Conservation (phyloP, 2,329 filamentous ascomycete genomes). For the Gaeumannomyces sp. region DNA sequence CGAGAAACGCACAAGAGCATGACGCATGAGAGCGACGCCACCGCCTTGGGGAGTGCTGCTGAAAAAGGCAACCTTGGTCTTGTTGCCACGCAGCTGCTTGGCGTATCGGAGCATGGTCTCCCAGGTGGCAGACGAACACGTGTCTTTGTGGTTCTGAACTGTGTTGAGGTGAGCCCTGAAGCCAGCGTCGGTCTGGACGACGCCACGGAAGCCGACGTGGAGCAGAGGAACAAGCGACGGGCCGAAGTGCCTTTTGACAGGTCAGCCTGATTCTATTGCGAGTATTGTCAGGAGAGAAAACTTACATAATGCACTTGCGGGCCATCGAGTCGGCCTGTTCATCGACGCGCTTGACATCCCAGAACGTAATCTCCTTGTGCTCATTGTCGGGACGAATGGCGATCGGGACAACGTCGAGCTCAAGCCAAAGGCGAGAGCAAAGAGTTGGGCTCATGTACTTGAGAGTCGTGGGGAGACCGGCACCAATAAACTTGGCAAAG, state of each 20-base stretch:
- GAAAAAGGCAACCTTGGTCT: constrained; percentile 70
- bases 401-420: constrained; percentile 70
- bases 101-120: constrained; percentile 57
- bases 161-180: constrained; percentile 55
- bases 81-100: constrained; percentile 53
- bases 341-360: constrained; percentile 57
- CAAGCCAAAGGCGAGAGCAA: constrained; percentile 66
- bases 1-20: constrained; percentile 68
- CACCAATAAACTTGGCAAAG: constrained; percentile 67
- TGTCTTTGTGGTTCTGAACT: constrained; percentile 52
- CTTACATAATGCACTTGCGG: constrained; percentile 68
- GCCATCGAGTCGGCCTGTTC: constrained; percentile 79
- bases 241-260: constrained; percentile 54
- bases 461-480: constrained; percentile 58
- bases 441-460: constrained; percentile 56
- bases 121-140: constrained; percentile 59
- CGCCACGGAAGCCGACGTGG: constrained; percentile 59
- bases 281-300: constrained; percentile 12
- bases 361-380: constrained; percentile 35
- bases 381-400: constrained; percentile 48
- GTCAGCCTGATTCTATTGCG: constrained; percentile 8
- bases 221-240: constrained; percentile 65
- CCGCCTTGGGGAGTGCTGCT: constrained; percentile 77
- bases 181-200: constrained; percentile 64
- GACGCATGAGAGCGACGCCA: constrained; percentile 75